Evolutionary conservation across 345 rosid genomes (phyloP), one percentile per base, ranked within the genome.

Genomic region (Eutrema yunnanense): DNA sequence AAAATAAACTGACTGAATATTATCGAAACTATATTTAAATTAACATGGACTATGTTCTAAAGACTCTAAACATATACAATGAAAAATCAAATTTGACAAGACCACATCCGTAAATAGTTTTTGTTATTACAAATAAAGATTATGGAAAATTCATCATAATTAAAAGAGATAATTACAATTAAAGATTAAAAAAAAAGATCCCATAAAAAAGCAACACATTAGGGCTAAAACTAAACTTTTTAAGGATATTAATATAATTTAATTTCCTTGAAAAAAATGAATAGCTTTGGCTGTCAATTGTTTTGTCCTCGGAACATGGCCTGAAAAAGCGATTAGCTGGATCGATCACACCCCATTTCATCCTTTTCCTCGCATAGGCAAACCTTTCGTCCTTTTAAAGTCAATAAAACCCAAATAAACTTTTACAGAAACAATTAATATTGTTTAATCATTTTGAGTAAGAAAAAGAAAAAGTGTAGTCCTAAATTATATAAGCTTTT

Each of bases 161-260:
- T 5, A 44, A 9, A 11, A 3, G 62, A 44, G 26, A 51, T 49
- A 51, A 44, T 65, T 37, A 60, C 43, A 55, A 37, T 6, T 33
- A 67, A 34, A 59, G 60, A 33, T 50, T 47, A 5, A 36, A 55
- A 69, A 69, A 55, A 19, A 32, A 52, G 19, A 29, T 27, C 41
- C 8, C 64, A 47, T 47, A 57, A 74, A 54, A 67, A 60, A 43
- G 48, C 38, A 5, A 62, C 47, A 58, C 53, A 79, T 78, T 81
- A 77, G 78, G 80, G 85, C 77, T 83, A 71, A 88, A 90, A 88
- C 50, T 87, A 88, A 86, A 86, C 91, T 90, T 92, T 92, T 78
- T 37, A 62, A 75, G n/a, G 46, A 88, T 65, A 65, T 51, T 60
- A 58, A 42, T 72, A 72, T 72, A 72, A 44, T 60, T 22, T 43